Base-by-base conservation (phyloP, 352 stramenopile species). In the Aphanomyces euteiches region DNA sequence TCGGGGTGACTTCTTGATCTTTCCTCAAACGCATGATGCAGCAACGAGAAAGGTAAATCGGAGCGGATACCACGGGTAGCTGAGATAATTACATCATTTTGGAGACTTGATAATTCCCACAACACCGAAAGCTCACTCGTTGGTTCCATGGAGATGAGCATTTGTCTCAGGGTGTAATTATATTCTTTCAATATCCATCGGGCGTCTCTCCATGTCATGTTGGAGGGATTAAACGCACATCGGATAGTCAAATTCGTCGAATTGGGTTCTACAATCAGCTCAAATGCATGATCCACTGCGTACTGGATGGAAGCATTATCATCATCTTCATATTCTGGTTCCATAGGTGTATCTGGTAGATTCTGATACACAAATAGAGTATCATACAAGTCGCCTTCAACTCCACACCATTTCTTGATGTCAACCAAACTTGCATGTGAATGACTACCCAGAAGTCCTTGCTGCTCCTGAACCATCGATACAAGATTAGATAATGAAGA, bases 321-420 rank as follows among this genome's bases (percentile, higher is more conserved):
- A 13, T 61, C 7, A 17, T 41, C 5, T 37, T 28, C 19, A 41
- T 1, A 7, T 17, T 13, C 54, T 15, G 5, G 7, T 61, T 28
- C 0, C 28, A 12, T 13, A 4, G 19, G 43, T 13, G 12, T 37
- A 17, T 39, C 6, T 17, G 54, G 17, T 19, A 40, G 19, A 43
- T 37, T 61, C 21, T 61, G 54, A 37, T 40, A 39, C 17, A 40
- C 54, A 61, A 61, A 61, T 4, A 61, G n/a, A 28, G 54, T 61
- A 37, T 61, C 54, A 61, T 45, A 61, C 13, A 61, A 37, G 5
- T 61, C 54, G 54, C 54, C 54, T 43, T 61, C 54, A 43, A 41
- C 34, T 17, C 54, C 54, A 61, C 19, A 45, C 54, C 54, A 61
- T 39, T 17, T 7, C 34, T 61, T 61, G 6, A 61, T 41, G 54